phyloP scores from a whole-genome alignment of 1,139 yeast genomes.

The Diutina siamensis region DNA sequence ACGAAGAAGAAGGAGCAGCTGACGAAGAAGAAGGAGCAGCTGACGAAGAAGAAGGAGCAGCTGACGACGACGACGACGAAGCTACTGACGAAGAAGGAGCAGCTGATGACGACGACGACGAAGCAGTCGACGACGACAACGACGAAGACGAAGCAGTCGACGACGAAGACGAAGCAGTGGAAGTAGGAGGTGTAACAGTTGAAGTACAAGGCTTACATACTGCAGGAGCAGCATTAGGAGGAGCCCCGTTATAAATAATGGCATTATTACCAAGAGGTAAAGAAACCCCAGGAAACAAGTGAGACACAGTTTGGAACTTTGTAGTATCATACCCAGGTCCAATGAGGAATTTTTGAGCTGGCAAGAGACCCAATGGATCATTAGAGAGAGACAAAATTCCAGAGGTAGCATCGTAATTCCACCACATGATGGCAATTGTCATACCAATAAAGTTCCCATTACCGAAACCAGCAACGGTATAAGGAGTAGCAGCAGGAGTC shows the following conservation, averaged over 20 bases:
- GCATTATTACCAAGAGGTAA: slow-evolving; percentile 1
- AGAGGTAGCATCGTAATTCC: not conserved
- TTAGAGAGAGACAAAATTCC: slow-evolving; percentile 2
- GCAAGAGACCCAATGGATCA: not conserved
- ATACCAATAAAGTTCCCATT: slow-evolving; percentile 5
- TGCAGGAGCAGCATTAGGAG: not conserved
- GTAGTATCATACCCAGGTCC: not conserved
- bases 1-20: not conserved
- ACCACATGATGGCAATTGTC: not conserved
- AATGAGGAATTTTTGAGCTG: not conserved
- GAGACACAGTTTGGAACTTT: not conserved
- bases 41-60: not conserved
- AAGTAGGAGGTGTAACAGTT: not conserved
- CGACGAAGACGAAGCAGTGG: not conserved
- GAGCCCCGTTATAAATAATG: not conserved
- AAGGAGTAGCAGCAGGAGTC: not conserved
- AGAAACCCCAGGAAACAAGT: not conserved
- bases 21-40: not conserved
- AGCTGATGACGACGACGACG: not conserved
- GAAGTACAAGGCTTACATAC: not conserved
- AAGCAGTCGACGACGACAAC: not conserved
- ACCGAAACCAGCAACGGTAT: slow-evolving; percentile 5
- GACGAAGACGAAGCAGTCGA: not conserved
- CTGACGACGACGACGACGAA: not conserved
- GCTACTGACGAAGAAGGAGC: not conserved